Base-by-base conservation (phyloP, 1,284 basidiomycete species). In the Marasmius fiardii region DNA sequence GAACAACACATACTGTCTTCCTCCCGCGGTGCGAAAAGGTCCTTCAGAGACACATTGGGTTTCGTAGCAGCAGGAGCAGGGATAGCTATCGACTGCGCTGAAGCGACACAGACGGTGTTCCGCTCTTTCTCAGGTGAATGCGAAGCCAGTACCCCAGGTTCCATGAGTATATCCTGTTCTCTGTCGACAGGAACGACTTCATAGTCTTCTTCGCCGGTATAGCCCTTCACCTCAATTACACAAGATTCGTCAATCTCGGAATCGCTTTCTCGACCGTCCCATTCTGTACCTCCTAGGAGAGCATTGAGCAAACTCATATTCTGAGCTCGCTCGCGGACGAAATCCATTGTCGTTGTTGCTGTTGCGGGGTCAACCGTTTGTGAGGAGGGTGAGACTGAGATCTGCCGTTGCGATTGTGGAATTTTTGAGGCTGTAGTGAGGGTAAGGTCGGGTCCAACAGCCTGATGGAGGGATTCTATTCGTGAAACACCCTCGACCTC, bases 11-110 rank as follows among this genome's bases (percentile, higher is more conserved):
- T 58, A 86, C 87, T 81, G 64, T 87, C 81, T 57, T 85, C 82
- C 55, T 84, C 82, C 24, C 75, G 74, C 0, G 87, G 86, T 11
- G 82, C 83, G 59, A 91, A 90, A 1, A 91, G 69, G 60, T 87
- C 83, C 62, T 88, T 88, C 20, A 91, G 73, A 4, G 57, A 49
- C 4, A 31, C 12, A 24, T 44, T 51, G 28, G 28, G 28, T 31
- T 31, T 31, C n/a, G 48, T 52, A 6, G 43, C 33, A 34, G 43
- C 23, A 8, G 53, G 49, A 48, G n/a, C n/a, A n/a, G n/a, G n/a
- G 49, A 4, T 16, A 26, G 14, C n/a, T n/a, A n/a, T n/a, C n/a
- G n/a, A n/a, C n/a, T n/a, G n/a, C n/a, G n/a, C n/a, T n/a, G n/a
- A n/a, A n/a, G n/a, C n/a, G n/a, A n/a, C n/a, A n/a, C n/a, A n/a